Evolutionary conservation across 257 asterid genomes (phyloP), one percentile per base, ranked within the genome.

Genomic region (Rubia yunnanensis): DNA sequence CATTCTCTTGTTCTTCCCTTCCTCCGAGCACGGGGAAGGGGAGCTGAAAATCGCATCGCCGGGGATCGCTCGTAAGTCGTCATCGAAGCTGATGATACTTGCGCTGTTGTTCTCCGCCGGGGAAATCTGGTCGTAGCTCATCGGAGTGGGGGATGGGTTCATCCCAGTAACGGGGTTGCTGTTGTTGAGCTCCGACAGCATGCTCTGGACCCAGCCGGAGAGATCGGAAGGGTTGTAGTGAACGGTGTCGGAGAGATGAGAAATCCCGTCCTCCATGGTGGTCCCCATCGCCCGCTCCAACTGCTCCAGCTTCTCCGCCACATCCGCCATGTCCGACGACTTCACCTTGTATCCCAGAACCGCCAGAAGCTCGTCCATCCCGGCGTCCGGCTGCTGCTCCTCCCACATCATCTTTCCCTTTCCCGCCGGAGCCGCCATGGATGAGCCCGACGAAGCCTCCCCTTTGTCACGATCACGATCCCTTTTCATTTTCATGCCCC

Each of bases 361-460:
- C 2, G 95, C 95, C 27, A 89, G 76, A 0, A 89, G 88, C 75
- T 86, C 97, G 61, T 91, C 96, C 92, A 81, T 84, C 8, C 95
- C 95, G 2, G 85, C 81, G 38, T 84, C 96, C 30, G 81, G 66
- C 54, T 66, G 80, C 71, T 71, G 73, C 34, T 85, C 85, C 31
- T 71, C 71, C 89, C 89, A 88, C 74, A 73, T 71, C 88, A 74
- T 75, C 88, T 83, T 84, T 0, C 60, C 22, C 66, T 83, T 84
- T 0, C 76, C 80, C 27, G 78, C n/a, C 4, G 31, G 27, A n/a
- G 56, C 13, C 27, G 68, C 24, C 54, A 61, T 28, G 22, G 56
- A 13, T 3, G 68, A 31, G 7, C 41, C 38, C 7, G 58, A 49
- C n/a, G 76, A 67, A 59, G 67, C 63, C 34, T 68, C 74, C 7